Evolutionary conservation across 768 basidiomycete genomes (phyloP).

Genomic region (Lentinula sp.): DNA sequence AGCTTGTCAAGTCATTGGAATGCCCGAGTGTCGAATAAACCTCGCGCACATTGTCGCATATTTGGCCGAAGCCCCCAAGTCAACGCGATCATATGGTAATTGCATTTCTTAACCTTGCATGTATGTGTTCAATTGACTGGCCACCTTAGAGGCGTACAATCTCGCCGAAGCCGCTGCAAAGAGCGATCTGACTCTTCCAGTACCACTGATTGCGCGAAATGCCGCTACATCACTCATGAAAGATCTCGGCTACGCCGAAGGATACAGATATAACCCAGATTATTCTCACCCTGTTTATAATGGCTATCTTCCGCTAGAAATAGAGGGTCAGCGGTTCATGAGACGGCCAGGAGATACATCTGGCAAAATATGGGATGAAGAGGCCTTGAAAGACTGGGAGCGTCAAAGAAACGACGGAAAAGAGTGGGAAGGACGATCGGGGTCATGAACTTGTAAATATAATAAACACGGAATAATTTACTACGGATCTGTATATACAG

Average conservation of each 20-base stretch:
- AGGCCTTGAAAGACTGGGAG: constrained; percentile 51
- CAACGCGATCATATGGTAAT: constrained; percentile 57
- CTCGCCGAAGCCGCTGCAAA: constrained; percentile 59
- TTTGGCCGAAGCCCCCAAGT: constrained; percentile 79
- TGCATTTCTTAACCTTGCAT: background rate
- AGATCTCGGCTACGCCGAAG: constrained; percentile 59
- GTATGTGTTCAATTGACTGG: background rate
- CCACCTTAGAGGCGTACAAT: constrained; percentile 51
- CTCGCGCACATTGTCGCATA: constrained; percentile 74
- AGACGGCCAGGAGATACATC: constrained; percentile 33
- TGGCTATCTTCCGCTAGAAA: constrained; percentile 49
- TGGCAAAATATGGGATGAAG: constrained; percentile 57
- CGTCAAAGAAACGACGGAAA: constrained; percentile 38
- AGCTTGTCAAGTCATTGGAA: constrained; percentile 66
- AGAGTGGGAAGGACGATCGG: constrained; percentile 35
- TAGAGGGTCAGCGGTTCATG: constrained; percentile 39
- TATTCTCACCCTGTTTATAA: constrained; percentile 65
- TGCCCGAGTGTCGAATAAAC: constrained; percentile 79
- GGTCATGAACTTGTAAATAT: background rate
- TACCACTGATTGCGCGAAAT: constrained; percentile 72
- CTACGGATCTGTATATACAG: background rate
- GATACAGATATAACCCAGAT: constrained; percentile 58
- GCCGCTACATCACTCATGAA: constrained; percentile 71
- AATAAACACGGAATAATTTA: background rate
- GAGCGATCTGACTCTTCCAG: constrained; percentile 43